phyloP scores from a whole-genome alignment of 306 rosid genomes.

The Spatholobus suberectus region DNA sequence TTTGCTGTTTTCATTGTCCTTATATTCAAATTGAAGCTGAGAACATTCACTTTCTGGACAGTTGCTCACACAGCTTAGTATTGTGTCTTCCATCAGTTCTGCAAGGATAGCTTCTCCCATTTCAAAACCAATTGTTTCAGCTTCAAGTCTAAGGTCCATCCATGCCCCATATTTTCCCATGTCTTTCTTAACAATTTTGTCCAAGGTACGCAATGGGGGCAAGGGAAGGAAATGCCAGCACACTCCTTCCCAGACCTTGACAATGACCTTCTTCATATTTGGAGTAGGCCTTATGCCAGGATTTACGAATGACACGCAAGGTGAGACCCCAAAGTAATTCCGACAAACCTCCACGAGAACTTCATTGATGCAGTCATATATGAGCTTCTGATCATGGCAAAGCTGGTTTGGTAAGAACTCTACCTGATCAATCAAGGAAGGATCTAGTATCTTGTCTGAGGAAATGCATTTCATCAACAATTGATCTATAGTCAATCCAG shows the following conservation, averaged over 20 bases:
- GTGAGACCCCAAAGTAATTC: conserved; percentile 60
- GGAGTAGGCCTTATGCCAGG: conserved; percentile 55
- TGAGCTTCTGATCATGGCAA: conserved; percentile 69
- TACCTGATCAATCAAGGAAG: conserved; percentile 60
- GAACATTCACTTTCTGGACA: conserved; percentile 39
- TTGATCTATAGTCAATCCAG: conserved; percentile 68
- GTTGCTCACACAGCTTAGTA: conserved; percentile 56
- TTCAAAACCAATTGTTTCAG: conserved; percentile 71
- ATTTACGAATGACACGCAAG: conserved; percentile 61
- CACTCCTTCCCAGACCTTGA: conserved; percentile 72
- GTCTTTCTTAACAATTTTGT: conserved; percentile 84
- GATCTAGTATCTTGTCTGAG: conserved; percentile 77
- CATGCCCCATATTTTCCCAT: conserved; percentile 70
- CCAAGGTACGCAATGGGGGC: conserved; percentile 74
- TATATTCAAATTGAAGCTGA: conserved; percentile 39
- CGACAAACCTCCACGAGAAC: conserved; percentile 71
- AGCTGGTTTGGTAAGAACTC: conserved; percentile 63
- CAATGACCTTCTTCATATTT: conserved; percentile 49
- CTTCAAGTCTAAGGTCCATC: conserved; percentile 77
- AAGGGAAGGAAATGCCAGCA: conserved; percentile 77
- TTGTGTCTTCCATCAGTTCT: conserved; percentile 74
- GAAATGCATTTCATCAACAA: conserved; percentile 65
- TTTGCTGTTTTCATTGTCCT: conserved; percentile 41
- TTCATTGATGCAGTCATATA: conserved; percentile 72
- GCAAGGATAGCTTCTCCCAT: conserved; percentile 78